Base-by-base conservation (phyloP, 768 basidiomycete species). In the Leccinum olivaceopallidum region DNA sequence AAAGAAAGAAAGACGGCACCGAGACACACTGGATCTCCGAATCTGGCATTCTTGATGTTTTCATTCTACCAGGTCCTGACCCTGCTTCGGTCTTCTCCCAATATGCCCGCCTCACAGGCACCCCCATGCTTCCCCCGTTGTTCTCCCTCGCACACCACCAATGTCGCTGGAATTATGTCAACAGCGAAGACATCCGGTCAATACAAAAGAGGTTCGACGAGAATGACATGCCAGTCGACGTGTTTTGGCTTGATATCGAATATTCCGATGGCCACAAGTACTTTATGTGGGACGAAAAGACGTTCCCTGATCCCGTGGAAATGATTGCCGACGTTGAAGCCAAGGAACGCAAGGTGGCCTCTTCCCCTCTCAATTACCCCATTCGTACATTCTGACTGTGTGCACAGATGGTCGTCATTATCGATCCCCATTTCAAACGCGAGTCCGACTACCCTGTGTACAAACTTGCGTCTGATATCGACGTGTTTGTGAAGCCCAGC, bases 11-110 rank as follows among this genome's bases (percentile, higher is more conserved):
- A 18, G 58, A 80, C 63, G 89, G 90, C 8, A 90, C 92, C 0
- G 81, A 89, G 64, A 95, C 96, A 0, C 97, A 98, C 71, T 99
- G 96, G 97, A 87, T 98, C 63, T 94, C 95, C 7, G 97, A 99
- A 75, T 94, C 94, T 4, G 97, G 97, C 49, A 95, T 98, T 62
- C 82, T 99, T 56, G 96, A 99, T 73, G 73, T 97, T 10, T 93
- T 98, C 78, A 79, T 99, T 66, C 84, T 98, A 58, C 94, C 97
- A 4, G 97, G 97, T 6, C 95, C 96, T 2, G 87, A 88, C 0
- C 87, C 94, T 10, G 77, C 82, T 8, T 87, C 91, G 3, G 79
- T 98, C 34, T 95, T 98, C 74, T 81, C 79, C 51, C 94, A 98
- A 71, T 98, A 96, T 71, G 81, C 92, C 0, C 75, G 79, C 20